Percentiles rank a stretch among this genome's conserved stretches.
Conservation (phyloP, 2,329 filamentous ascomycete genomes). For the Byssothecium circinans region DNA sequence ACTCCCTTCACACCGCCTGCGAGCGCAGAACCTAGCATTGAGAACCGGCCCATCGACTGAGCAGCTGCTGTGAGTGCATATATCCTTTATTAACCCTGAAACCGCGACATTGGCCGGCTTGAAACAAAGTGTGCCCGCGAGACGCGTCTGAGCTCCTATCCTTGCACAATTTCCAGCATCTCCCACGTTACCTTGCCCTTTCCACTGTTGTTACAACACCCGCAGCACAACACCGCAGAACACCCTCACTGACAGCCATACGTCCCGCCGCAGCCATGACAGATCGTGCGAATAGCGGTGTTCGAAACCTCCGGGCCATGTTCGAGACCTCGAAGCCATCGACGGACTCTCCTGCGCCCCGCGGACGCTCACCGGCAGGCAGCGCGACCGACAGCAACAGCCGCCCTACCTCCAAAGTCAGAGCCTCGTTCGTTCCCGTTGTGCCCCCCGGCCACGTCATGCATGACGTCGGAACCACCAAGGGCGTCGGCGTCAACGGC, state of each 20-base stretch:
- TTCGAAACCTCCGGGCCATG: slow-evolving; percentile 53
- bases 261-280: slow-evolving; percentile 49
- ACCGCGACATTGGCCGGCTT: slow-evolving; percentile 15
- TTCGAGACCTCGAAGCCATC: slow-evolving; percentile 52
- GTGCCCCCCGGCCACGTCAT: slow-evolving; percentile 28
- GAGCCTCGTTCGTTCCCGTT: slow-evolving; percentile 53
- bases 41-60: background rate
- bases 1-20: slow-evolving; percentile 1
- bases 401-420: slow-evolving; percentile 48
- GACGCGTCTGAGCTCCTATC: slow-evolving; percentile 25
- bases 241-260: slow-evolving; percentile 29
- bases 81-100: slow-evolving; percentile 15
- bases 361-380: slow-evolving; percentile 49
- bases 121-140: slow-evolving; percentile 20
- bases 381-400: slow-evolving; percentile 31
- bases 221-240: slow-evolving; percentile 16
- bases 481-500: slow-evolving; percentile 34
- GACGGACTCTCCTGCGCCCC: slow-evolving; percentile 43
- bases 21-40: slow-evolving; percentile 4
- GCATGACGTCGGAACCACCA: slow-evolving; percentile 27
- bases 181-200: slow-evolving; percentile 13
- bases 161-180: slow-evolving; percentile 22
- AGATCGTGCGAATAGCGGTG: slow-evolving; percentile 44
- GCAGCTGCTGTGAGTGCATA: slow-evolving; percentile 13
- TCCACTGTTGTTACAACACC: slow-evolving; percentile 8